phyloP scores from a whole-genome alignment of 1,284 basidiomycete genomes.

The Fomes fomentarius region DNA sequence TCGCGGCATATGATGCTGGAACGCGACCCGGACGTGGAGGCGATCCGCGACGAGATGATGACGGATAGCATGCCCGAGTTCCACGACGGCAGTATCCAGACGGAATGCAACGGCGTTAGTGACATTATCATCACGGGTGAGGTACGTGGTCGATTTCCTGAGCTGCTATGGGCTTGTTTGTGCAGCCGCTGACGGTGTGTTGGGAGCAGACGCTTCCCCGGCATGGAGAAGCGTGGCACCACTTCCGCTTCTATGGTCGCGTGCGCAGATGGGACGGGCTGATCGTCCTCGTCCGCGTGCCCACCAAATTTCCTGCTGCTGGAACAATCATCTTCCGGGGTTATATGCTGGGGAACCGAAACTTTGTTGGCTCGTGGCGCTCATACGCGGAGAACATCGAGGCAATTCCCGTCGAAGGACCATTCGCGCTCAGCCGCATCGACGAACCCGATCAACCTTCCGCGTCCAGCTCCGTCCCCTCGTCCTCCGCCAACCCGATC shows the following conservation, averaged over 20 bases:
- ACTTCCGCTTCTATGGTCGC: slow-evolving; percentile 64
- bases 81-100: slow-evolving; percentile 25
- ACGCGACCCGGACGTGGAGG: slow-evolving; percentile 29
- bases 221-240: slow-evolving; percentile 63
- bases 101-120: slow-evolving; percentile 51
- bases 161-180: not conserved
- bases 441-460: not conserved
- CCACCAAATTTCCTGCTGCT: slow-evolving; percentile 32
- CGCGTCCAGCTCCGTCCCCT: not conserved
- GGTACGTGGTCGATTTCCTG: slow-evolving; percentile 33
- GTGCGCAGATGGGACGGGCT: slow-evolving; percentile 71
- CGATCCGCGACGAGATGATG: slow-evolving; percentile 34
- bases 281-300: slow-evolving; percentile 60
- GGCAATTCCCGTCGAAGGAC: slow-evolving; percentile 52
- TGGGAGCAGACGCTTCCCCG: slow-evolving; percentile 37
- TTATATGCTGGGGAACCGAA: slow-evolving; percentile 64
- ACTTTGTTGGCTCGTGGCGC: slow-evolving; percentile 74
- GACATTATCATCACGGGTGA: slow-evolving; percentile 64
- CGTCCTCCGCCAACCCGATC: not conserved
- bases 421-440: slow-evolving; percentile 42
- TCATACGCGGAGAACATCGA: slow-evolving; percentile 41
- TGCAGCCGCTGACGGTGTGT: not conserved
- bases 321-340: slow-evolving; percentile 63
- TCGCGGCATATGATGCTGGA: slow-evolving; percentile 19
- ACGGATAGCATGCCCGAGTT: slow-evolving; percentile 26